Evolutionary conservation across 768 basidiomycete genomes (phyloP).

Genomic region (Leccinum boreale): DNA sequence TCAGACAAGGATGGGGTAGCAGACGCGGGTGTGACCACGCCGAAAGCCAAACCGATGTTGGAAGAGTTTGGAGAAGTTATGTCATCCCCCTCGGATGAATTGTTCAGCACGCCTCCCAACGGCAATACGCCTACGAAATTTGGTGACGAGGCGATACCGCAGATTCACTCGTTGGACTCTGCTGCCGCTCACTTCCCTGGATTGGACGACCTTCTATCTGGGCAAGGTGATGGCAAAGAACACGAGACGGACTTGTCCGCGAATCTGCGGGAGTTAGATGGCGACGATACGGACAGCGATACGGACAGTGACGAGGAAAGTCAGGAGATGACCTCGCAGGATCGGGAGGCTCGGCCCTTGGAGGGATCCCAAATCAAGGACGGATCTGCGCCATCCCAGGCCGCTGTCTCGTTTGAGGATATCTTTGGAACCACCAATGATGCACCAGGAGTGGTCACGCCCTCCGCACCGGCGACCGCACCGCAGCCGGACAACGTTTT

Average conservation of each 20-base stretch:
- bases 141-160: conserved; percentile 11
- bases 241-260: conserved; percentile 51
- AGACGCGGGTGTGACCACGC: conserved; percentile 21
- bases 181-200: conserved; percentile 35
- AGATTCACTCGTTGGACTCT: conserved; percentile 26
- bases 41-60: conserved; percentile 11
- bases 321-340: conserved; percentile 26
- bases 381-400: conserved; percentile 1
- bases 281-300: conserved; percentile 54
- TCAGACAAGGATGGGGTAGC: conserved; percentile 18
- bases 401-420: conserved; percentile 49
- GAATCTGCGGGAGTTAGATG: conserved; percentile 57
- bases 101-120: conserved; percentile 61
- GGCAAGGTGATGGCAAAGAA: conserved; percentile 28
- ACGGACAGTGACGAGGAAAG: conserved; percentile 47
- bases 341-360: conserved; percentile 17
- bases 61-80: conserved; percentile 21
- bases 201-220: conserved; percentile 29
- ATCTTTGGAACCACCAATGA: conserved; percentile 42
- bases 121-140: conserved; percentile 30
- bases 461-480: conserved; percentile 17
- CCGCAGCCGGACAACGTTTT: conserved; percentile 18
- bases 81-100: conserved; percentile 38
- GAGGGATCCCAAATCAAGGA: conserved; percentile 15
- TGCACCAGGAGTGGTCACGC: conserved; percentile 16